Conservation (phyloP, 2,329 filamentous ascomycete species). For the Colletotrichum tropicicola region DNA sequence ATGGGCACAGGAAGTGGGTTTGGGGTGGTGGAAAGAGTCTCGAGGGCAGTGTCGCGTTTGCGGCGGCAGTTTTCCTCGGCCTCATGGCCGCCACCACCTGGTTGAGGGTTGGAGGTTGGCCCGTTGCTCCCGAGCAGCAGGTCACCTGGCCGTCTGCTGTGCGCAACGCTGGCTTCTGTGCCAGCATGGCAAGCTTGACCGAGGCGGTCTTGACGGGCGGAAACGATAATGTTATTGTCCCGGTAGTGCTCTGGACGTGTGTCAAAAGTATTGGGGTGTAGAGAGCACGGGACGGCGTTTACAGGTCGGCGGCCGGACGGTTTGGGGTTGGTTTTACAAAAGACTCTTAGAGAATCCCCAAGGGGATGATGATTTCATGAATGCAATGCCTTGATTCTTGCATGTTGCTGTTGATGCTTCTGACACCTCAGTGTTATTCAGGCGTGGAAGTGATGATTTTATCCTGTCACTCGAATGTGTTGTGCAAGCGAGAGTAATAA, state of each 20-base stretch:
- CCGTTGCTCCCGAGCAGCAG: conserved; percentile 66
- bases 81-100: conserved; percentile 76
- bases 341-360: conserved; percentile 15
- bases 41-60: conserved; percentile 87
- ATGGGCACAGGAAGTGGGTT: conserved; percentile 88
- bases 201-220: conserved; percentile 96
- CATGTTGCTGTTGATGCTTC: background rate
- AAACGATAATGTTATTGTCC: conserved; percentile 98
- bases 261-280: conserved; percentile 79
- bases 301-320: background rate
- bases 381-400: conserved; percentile 3
- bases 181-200: conserved; percentile 84
- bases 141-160: conserved; percentile 73
- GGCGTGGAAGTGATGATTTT: no score
- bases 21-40: conserved; percentile 98
- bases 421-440: no score
- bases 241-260: conserved; percentile 90
- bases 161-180: conserved; percentile 78
- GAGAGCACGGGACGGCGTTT: conserved; percentile 24
- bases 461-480: no score
- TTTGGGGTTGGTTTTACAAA: conserved; percentile 4
- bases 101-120: conserved; percentile 81
- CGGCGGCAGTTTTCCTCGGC: conserved; percentile 78
- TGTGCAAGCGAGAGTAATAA: no score
- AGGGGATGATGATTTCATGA: conserved; percentile 19